Evolutionary conservation across 2,329 filamentous ascomycete species (phyloP).

Genomic region (Fusarium scirpi): DNA sequence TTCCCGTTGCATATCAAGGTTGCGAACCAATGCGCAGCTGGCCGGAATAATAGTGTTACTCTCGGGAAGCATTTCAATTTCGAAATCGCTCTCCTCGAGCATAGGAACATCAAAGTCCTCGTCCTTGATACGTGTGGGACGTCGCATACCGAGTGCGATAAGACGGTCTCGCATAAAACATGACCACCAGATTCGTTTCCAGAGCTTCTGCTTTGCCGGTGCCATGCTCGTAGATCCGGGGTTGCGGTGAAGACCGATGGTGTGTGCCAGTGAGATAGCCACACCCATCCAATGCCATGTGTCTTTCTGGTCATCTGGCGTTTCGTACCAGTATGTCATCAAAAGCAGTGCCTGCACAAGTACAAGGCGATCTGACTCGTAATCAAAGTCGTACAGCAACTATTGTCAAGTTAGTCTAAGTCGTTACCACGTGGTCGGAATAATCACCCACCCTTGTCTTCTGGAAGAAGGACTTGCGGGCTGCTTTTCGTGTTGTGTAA

Average conservation of each 20-base stretch:
- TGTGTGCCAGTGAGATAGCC: slow-evolving; percentile 91
- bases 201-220: slow-evolving; percentile 78
- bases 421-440: slow-evolving; percentile 10
- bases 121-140: slow-evolving; percentile 91
- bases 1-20: slow-evolving; percentile 78
- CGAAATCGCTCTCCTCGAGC: slow-evolving; percentile 86
- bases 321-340: slow-evolving; percentile 99
- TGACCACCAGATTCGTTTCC: slow-evolving; percentile 98
- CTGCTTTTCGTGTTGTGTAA: slow-evolving; percentile 81
- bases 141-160: slow-evolving; percentile 92
- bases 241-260: slow-evolving; percentile 91
- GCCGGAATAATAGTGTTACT: slow-evolving; percentile 75
- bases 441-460: slow-evolving; percentile 78
- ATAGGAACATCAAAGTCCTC: slow-evolving; percentile 95
- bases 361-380: slow-evolving; percentile 88
- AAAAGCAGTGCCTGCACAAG: slow-evolving; percentile 89
- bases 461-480: slow-evolving; percentile 88
- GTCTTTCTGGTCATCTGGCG: slow-evolving; percentile 95
- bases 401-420: slow-evolving; percentile 50
- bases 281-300: slow-evolving; percentile 99
- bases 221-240: slow-evolving; percentile 82
- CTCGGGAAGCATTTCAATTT: slow-evolving; percentile 75
- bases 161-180: slow-evolving; percentile 95
- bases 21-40: slow-evolving; percentile 77
- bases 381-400: slow-evolving; percentile 95